Evolutionary conservation across 2,329 filamentous ascomycete species (phyloP), one percentile per base, ranked within the genome.

Genomic region (Ceratocystis lukuohia): DNA sequence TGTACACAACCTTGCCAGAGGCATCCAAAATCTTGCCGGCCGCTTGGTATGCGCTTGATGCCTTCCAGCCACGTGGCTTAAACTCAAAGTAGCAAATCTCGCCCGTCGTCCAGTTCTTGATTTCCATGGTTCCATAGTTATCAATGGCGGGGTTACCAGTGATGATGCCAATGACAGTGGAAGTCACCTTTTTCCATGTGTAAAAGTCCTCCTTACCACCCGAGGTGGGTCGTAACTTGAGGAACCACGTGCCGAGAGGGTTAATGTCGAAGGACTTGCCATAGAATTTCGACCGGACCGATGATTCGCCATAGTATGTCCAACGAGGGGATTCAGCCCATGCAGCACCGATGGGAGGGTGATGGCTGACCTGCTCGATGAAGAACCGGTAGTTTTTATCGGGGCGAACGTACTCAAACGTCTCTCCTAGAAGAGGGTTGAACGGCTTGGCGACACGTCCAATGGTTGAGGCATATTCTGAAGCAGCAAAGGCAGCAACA

Each of bases 351-450:
- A 99, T 83, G 0, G 94, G 94, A 37, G 94, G 94, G 76, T 99
- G 94, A 75, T 99, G 94, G 77, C 91, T 95, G 72, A 99, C 93
- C 79, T 99, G 94, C 76, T 99, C 94, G 68, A 96, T 91, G 77
- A 97, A 96, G 82, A 97, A 97, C 70, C 94, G 90, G 78, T 96
- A 99, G 68, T 93, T 92, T 75, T 96, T 96, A 77, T 99, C 94
- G 0, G 94, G 93, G 66, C 94, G 82, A 45, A 88, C 92, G 73
- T 99, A 97, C 75, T 99, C 94, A 71, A 95, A 99, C 0, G 94
- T 99, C 76, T 99, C 94, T 61, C 93, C 94, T 0, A 99, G 80
- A 4, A 99, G 83, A 15, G 94, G 94, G 73, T 99, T 99, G 80
- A 99, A 99, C 0, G 94, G 94, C 74, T 99, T 99, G 20, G 94